Base-by-base conservation (phyloP, 208 protist genomes). In the Leishmania aethiopica region DNA sequence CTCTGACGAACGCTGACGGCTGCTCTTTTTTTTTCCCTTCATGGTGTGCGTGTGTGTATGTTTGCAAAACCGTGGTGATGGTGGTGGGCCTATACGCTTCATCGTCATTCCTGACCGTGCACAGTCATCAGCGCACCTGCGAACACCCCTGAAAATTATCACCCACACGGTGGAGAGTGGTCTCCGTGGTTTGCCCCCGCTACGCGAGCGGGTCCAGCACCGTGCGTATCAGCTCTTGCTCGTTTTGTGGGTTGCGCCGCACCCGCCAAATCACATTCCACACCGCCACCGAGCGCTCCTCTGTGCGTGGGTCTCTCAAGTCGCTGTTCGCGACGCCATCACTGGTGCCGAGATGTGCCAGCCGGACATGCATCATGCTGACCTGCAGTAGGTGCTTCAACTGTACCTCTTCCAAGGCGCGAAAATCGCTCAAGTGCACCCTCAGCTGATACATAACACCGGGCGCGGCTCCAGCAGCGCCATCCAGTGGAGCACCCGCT, bases 331-430 rank as follows among this genome's bases (percentile, higher is more conserved):
- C 42, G 55, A n/a, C 51, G 17, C n/a, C 28, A 3, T 70, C 10
- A 28, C 47, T 25, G 49, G 57, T 78, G 45, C n/a, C 47, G 25
- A 22, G n/a, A 25, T 53, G 81, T 3, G 78, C 62, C 28, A 92
- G 73, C 15, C 40, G 60, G 8, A 94, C 59, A 13, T 80, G 71
- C 71, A 95, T 75, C 47, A 92, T 55, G 67, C 92, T 86, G 35
- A 93, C 86, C 70, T 95, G 92, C 19, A 91, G 77, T 5, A 94
- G 67, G 74, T 94, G 90, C 83, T 93, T 93, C 77, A 76, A 71
- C 32, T 79, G 86, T n/a, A 86, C 84, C 17, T 25, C 70, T 15
- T 49, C 47, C 62, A 85, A 28, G 49, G 28, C 51, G 35, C 42
- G 51, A 37, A 88, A 72, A 40, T 83, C 75, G 6, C 19, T 42